Evolutionary conservation across 352 stramenopile genomes (phyloP).

Genomic region (Phytopythium montanum): DNA sequence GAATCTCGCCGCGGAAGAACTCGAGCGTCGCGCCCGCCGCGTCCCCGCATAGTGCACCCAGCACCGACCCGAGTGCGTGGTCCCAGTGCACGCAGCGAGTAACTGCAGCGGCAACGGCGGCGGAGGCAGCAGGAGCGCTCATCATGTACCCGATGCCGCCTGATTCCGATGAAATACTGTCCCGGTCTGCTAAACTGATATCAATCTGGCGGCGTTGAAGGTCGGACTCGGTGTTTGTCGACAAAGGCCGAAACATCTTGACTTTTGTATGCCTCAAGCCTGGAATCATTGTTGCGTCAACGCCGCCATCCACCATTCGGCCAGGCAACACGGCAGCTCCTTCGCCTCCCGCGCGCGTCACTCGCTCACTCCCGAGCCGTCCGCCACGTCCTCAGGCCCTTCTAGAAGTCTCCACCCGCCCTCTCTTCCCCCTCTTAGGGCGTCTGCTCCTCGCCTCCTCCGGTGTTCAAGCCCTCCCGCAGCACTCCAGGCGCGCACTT

Average conservation of each 20-base stretch:
- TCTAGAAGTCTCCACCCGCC: conserved; percentile 1
- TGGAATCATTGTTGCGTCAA: conserved; percentile 7
- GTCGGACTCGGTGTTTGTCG: background rate
- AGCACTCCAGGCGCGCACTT: background rate
- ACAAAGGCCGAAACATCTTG: background rate
- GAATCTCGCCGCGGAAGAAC: conserved; percentile 31
- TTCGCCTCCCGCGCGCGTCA: background rate
- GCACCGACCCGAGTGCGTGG: conserved; percentile 41
- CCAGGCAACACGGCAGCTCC: background rate
- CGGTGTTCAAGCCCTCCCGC: background rate
- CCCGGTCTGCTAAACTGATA: background rate
- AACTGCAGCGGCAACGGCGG: no score
- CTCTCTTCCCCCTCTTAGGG: background rate
- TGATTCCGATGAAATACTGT: background rate
- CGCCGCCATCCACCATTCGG: background rate
- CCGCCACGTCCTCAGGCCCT: background rate
- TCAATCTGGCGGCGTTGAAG: background rate
- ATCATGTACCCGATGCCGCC: background rate
- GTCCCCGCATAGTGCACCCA: conserved; percentile 45
- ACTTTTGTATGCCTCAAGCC: background rate
- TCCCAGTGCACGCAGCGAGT: conserved; percentile 18
- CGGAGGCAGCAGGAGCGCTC: background rate
- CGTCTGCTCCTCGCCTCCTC: background rate
- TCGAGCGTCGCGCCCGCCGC: conserved; percentile 53
- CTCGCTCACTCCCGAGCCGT: background rate